A percentile compares a stretch with the other conserved stretches of the same genome.
These are phyloP conservation scores for Amesomyces nigricolor DNA, from an alignment of 2,329 filamentous ascomycete genomes.

Conservation along the genomic window DNA sequence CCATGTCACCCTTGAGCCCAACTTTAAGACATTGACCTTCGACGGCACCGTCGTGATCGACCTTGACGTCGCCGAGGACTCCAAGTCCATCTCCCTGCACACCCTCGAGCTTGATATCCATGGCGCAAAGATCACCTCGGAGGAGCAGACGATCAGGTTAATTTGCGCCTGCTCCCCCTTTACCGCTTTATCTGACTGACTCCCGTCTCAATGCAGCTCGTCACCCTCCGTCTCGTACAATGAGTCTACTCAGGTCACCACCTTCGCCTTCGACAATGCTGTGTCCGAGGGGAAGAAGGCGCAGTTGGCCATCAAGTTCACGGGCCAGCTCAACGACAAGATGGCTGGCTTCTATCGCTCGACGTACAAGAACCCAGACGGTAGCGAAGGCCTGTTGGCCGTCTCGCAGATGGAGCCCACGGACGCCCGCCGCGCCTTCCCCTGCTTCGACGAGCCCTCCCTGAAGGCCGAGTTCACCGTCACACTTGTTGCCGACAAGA, in stretches of 20 bases:
- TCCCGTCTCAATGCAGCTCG: constrained; percentile 43
- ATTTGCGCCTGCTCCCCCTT: constrained; percentile 13
- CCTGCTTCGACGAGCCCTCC: constrained; percentile 93
- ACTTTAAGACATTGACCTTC: constrained; percentile 83
- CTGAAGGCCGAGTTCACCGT: constrained; percentile 91
- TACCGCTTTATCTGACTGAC: constrained; percentile 9
- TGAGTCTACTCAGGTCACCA: constrained; percentile 74
- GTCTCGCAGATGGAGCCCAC: constrained; percentile 96
- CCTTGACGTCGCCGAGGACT: constrained; percentile 78
- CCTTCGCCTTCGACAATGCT: constrained; percentile 68
- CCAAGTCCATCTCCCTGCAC: constrained; percentile 80
- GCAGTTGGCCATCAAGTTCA: constrained; percentile 70
- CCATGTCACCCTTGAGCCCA: constrained; percentile 82
- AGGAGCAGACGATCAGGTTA: constrained; percentile 47
- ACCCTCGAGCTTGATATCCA: constrained; percentile 81
- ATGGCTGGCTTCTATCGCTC: constrained; percentile 89
- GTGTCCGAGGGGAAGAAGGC: constrained; percentile 72
- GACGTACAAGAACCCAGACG: constrained; percentile 79
- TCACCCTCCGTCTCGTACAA: constrained; percentile 66
- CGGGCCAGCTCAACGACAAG: constrained; percentile 76
- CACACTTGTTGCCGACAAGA: constrained; percentile 83
- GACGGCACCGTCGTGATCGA: constrained; percentile 80
- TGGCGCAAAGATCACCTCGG: constrained; percentile 60
- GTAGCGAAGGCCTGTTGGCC: constrained; percentile 74
- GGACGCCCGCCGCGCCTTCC: constrained; percentile 86